Base-by-base conservation (phyloP, 176 grass and related monocot species). In the Triticum monococcum region DNA sequence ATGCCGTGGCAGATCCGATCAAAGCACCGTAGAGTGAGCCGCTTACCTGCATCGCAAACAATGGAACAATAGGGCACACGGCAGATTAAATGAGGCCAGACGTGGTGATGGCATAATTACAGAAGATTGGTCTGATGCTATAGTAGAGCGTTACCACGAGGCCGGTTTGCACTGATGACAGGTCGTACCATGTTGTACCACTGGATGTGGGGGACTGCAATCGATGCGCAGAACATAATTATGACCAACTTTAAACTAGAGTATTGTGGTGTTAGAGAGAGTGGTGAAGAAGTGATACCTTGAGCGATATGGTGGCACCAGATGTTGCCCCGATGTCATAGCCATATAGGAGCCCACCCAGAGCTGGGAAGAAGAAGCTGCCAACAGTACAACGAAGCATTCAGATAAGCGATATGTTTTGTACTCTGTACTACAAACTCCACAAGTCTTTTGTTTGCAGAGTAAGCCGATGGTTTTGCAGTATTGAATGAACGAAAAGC, bases 241-340 rank as follows among this genome's bases (percentile, higher is more conserved):
- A 40, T 6, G 7, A 31, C 1, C 8, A 52, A 31, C 72, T 20
- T 14, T 52, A 52, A 10, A 31, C 5, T 0, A n/a, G n/a, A n/a
- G n/a, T n/a, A 25, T 31, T 8, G 45, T 25, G n/a, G 70, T 16
- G 38, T 5, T 24, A 37, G 45, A 76, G 24, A 65, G 78, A 12
- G 16, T 48, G 20, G 41, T 13, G 18, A 4, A 2, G 38, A 48
- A 5, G 5, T 1, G 9, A 31, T 88, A 98, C 96, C 89, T 92
- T 80, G 45, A 98, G 81, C 14, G 93, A 95, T 81, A 98, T 96
- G 64, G 94, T 92, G 60, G 96, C 96, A 45, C 96, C 92, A 13
- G 96, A 98, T 46, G 96, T 98, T 26, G 93, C 96, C 16, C 93
- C 96, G 45, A 98, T 96, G 82, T 98, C 96, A 68, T 98, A 98